phyloP scores from a whole-genome alignment of 2,329 filamentous ascomycete species.

The Sordariomycetes sp. region DNA sequence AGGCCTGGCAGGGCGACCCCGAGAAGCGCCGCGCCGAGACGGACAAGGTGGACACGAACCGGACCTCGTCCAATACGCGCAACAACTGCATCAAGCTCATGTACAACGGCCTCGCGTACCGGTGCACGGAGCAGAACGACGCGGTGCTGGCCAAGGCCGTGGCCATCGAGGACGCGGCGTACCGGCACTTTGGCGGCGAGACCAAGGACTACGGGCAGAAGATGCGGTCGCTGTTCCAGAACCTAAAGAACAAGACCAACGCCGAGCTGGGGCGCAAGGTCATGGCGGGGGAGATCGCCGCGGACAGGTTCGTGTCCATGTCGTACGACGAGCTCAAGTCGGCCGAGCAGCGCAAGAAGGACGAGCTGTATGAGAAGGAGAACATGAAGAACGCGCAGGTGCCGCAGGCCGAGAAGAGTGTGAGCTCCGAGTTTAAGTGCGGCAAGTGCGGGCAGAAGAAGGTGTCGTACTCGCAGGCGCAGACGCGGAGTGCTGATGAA shows the following conservation, averaged over 20 bases:
- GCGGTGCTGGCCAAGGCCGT: constrained; percentile 61
- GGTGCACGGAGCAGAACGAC: constrained; percentile 57
- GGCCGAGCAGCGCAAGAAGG: constrained; percentile 62
- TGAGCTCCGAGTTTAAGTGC: constrained; percentile 78
- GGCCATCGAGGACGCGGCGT: constrained; percentile 74
- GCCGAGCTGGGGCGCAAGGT: constrained; percentile 63
- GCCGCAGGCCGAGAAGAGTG: constrained; percentile 79
- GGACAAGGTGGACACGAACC: constrained; percentile 67
- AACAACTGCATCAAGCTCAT: constrained; percentile 83
- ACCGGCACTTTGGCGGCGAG: constrained; percentile 50
- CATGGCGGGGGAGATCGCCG: constrained; percentile 56
- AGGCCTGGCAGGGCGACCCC: constrained; percentile 46
- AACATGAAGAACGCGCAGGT: constrained; percentile 98
- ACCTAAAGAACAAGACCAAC: constrained; percentile 89
- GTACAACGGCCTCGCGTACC: constrained; percentile 75
- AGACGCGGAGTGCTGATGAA: constrained; percentile 91
- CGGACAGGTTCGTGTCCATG: constrained; percentile 74
- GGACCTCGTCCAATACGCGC: constrained; percentile 60
- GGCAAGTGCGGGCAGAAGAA: constrained; percentile 86
- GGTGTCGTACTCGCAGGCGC: constrained; percentile 91
- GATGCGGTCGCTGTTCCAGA: constrained; percentile 85
- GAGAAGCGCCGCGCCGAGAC: constrained; percentile 71
- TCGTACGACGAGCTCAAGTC: constrained; percentile 83
- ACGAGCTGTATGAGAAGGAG: constrained; percentile 67
- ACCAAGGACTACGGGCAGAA: constrained; percentile 70